These are phyloP conservation scores for Sporisorium reilianum DNA, from an alignment of 1,284 basidiomycete genomes.

Conservation along the genomic window DNA sequence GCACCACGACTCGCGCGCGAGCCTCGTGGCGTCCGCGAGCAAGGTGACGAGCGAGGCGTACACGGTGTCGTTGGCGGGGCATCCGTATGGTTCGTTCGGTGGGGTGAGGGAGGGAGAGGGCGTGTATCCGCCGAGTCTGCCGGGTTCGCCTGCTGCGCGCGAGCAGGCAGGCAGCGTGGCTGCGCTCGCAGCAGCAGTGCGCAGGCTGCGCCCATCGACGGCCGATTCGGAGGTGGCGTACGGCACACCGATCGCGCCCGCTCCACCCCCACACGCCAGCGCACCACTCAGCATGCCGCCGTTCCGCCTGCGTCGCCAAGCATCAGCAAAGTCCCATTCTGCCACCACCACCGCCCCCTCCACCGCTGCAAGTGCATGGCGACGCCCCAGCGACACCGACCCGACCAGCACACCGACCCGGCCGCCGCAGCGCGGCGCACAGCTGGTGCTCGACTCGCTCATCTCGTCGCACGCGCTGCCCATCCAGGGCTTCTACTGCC, in stretches of 20 bases:
- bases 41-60: conserved; percentile 18
- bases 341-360: no score
- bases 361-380: no score
- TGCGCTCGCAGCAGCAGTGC: not conserved
- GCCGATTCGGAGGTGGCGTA: no score
- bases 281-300: not conserved
- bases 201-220: not conserved
- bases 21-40: not conserved
- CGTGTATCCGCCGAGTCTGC: not conserved
- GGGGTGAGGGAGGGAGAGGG: no score
- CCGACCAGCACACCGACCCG: no score
- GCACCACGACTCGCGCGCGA: conserved; percentile 1
- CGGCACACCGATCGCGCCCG: not conserved
- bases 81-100: not conserved
- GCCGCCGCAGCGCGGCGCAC: conserved; percentile 5
- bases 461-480: conserved; percentile 40
- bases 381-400: no score
- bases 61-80: not conserved
- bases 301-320: not conserved
- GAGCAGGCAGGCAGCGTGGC: no score
- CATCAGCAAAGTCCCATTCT: no score
- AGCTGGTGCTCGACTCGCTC: conserved; percentile 41
- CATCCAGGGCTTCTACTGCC: conserved; percentile 45
- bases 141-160: not conserved
- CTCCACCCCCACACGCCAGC: no score